Base-by-base conservation (phyloP, 441 rosid species). In the Euphorbia celastroides region DNA sequence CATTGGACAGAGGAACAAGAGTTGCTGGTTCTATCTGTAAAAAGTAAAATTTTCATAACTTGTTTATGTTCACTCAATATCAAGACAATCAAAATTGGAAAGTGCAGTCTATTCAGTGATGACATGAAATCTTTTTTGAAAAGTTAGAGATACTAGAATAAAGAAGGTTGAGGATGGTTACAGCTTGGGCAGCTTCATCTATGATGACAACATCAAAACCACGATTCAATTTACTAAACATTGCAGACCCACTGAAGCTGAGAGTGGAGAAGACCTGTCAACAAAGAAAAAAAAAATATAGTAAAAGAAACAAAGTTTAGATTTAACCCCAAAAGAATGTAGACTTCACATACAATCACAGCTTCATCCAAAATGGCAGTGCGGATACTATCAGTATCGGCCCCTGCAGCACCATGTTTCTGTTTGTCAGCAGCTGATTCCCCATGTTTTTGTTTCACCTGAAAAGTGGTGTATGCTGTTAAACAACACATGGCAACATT, bases 181-280 rank as follows among this genome's bases (percentile, higher is more conserved):
- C 99, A 77, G 97, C 99, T 83, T 91, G 97, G 67, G 99, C 99
- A 73, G 97, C 97, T 83, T 94, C 97, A 73, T 94, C 99, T 51
- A 94, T 88, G 60, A 94, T 91, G 72, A 91, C 99, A 48, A 94
- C 90, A 86, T 94, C 99, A 63, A 91, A 94, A 77, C 88, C 82
- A 65, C 84, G 88, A 66, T 60, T 88, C 68, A 78, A 67, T 78
- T 85, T 91, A 57, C 88, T 75, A 62, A 94, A 87, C 70, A 88
- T 78, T 62, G 86, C 66, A 0, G 97, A 89, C 66, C 98, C 97
- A 65, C 97, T 94, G 83, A 94, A 92, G 80, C 98, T 92, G 72
- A 94, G 97, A 62, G 98, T 92, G 69, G 93, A 81, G 69, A 86
- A 94, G 55, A 94, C 97, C 97, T 91, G 81, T 70, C 74, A 70